Conservation (phyloP, 1,139 yeast genomes). For the Pichia sp. region DNA sequence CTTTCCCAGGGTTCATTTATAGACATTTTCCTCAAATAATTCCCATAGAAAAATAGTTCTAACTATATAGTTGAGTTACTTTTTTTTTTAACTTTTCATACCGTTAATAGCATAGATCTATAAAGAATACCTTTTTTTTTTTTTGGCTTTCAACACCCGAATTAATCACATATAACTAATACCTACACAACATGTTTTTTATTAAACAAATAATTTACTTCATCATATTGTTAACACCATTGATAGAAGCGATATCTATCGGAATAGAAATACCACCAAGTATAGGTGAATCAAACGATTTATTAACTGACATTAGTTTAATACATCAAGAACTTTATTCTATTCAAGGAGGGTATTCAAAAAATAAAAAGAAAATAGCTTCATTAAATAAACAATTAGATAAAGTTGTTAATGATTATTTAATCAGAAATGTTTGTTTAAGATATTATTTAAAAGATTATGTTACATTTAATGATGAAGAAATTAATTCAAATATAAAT, state of each 20-base stretch:
- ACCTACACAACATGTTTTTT: too few relatives aligned
- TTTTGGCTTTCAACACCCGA: too few relatives aligned
- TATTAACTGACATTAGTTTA: constrained; percentile 6
- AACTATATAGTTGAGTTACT: too few relatives aligned
- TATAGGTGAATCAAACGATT: constrained; percentile 2
- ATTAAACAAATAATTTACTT: background rate
- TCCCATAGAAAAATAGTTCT: too few relatives aligned
- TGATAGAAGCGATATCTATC: background rate
- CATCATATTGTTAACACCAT: background rate
- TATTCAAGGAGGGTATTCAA: background rate
- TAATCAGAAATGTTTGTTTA: constrained; percentile 14
- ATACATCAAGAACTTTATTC: constrained; percentile 10
- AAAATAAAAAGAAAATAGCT: background rate
- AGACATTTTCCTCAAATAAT: too few relatives aligned
- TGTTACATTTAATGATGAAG: constrained; percentile 8
- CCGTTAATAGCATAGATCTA: too few relatives aligned
- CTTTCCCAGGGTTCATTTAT: too few relatives aligned
- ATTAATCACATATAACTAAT: too few relatives aligned
- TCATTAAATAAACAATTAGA: constrained; percentile 1
- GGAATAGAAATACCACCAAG: constrained; percentile 8
- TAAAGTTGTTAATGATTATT: constrained; percentile 7
- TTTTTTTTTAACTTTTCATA: too few relatives aligned
- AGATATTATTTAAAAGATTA: constrained; percentile 17
- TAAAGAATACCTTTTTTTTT: too few relatives aligned
- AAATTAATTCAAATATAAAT: background rate